Evolutionary conservation across 768 basidiomycete species (phyloP).

Genomic region (Auricularia heimuer): DNA sequence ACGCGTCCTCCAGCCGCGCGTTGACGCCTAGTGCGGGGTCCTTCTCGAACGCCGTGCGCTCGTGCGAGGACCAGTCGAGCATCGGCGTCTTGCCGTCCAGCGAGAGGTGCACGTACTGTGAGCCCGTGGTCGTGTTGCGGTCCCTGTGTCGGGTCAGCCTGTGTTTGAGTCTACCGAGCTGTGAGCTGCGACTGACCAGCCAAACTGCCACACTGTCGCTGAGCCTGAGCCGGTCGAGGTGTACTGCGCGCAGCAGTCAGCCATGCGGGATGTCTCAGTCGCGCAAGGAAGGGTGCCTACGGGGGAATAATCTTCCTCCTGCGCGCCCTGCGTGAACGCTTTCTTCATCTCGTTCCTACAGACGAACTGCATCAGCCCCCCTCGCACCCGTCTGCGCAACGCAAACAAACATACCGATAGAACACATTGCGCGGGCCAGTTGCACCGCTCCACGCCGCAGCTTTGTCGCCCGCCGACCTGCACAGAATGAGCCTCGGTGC

Average conservation of each 20-base stretch:
- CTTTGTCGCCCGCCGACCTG: neutral
- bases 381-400: too few relatives aligned
- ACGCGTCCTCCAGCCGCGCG: neutral
- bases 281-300: too few relatives aligned
- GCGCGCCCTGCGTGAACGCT: neutral
- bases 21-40: neutral
- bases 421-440: neutral
- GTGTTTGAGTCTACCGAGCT: neutral
- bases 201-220: neutral
- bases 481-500: neutral
- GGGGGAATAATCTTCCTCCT: neutral
- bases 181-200: neutral
- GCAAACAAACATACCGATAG: neutral
- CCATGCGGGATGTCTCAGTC: too few relatives aligned
- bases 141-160: neutral
- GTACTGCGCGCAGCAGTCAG: neutral
- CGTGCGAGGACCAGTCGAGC: neutral
- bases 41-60: neutral
- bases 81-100: neutral
- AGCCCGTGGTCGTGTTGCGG: neutral
- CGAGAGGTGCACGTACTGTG: neutral
- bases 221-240: neutral
- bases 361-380: too few relatives aligned
- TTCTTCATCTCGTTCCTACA: neutral
- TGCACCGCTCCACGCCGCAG: neutral